Percentiles rank a stretch among this genome's conserved stretches.
These are phyloP conservation scores for Boletus rubescentipes DNA, from an alignment of 768 basidiomycete genomes.

Conservation along the genomic window DNA sequence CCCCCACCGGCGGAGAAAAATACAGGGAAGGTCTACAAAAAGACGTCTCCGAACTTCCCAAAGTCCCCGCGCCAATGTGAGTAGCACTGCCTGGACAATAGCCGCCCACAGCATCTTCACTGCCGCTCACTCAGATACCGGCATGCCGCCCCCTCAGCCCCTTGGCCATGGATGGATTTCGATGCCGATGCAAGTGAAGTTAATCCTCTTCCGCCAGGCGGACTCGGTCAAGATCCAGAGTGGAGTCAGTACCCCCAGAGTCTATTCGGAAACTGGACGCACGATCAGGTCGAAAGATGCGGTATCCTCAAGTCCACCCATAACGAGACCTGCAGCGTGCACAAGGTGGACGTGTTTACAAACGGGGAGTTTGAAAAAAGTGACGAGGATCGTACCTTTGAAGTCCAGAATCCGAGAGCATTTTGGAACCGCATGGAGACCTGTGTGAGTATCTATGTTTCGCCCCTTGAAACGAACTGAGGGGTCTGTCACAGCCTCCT, in stretches of 20 bases:
- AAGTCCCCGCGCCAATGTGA: conserved; percentile 29
- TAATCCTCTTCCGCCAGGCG: conserved; percentile 14
- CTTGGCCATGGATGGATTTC: conserved; percentile 45
- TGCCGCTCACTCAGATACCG: conserved; percentile 27
- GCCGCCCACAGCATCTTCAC: neutral
- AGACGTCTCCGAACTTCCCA: conserved; percentile 15
- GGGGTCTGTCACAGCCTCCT: conserved; percentile 26
- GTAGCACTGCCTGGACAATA: neutral
- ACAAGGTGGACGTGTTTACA: conserved; percentile 24
- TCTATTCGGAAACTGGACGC: conserved; percentile 37
- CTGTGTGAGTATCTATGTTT: conserved; percentile 32
- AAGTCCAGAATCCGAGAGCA: conserved; percentile 15
- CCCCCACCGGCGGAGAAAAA: neutral
- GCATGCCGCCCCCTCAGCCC: conserved; percentile 41
- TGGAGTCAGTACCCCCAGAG: conserved; percentile 34
- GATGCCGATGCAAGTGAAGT: conserved; percentile 27
- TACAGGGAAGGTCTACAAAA: conserved; percentile 8
- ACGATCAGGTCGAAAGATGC: conserved; percentile 32
- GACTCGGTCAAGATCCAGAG: conserved; percentile 2
- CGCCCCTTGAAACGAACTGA: neutral
- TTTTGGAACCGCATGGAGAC: conserved; percentile 34
- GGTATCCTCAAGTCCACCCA: conserved; percentile 20
- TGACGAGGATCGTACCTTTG: neutral
- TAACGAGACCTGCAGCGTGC: conserved; percentile 15
- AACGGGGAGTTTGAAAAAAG: conserved; percentile 18